phyloP scores from a whole-genome alignment of 2,329 filamentous ascomycete species.

The Venturia carpophila region DNA sequence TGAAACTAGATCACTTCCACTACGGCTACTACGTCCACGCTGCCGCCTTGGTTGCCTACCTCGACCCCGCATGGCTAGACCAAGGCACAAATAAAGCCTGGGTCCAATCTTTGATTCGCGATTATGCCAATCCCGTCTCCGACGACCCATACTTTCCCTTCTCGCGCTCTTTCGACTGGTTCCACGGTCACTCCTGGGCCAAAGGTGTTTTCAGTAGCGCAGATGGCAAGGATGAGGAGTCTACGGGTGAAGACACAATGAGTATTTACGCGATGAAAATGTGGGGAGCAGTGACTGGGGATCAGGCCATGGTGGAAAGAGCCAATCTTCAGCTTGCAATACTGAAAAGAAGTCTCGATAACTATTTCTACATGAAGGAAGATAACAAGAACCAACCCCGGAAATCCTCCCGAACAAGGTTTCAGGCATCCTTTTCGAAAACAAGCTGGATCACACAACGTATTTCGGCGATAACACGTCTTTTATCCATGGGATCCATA shows the following conservation, averaged over 20 bases:
- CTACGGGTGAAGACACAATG: constrained; percentile 84
- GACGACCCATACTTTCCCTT: constrained; percentile 61
- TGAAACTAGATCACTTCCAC: constrained; percentile 43
- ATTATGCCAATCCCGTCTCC: constrained; percentile 67
- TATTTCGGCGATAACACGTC: constrained; percentile 17
- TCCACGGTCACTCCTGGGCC: constrained; percentile 89
- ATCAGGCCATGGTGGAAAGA: constrained; percentile 70
- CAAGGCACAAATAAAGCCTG: constrained; percentile 62
- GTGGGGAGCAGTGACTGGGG: constrained; percentile 77
- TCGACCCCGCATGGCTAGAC: constrained; percentile 66
- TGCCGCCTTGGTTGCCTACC: constrained; percentile 70
- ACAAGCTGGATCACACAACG: constrained; percentile 71
- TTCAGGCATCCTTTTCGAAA: constrained; percentile 71
- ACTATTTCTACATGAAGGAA: constrained; percentile 73
- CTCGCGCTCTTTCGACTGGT: constrained; percentile 85
- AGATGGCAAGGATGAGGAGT: constrained; percentile 80
- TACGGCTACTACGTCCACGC: constrained; percentile 82
- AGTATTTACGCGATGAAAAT: constrained; percentile 81
- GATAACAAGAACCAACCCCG: constrained; percentile 62
- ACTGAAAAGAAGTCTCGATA: constrained; percentile 61
- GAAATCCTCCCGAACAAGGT: constrained; percentile 73
- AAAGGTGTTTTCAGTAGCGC: constrained; percentile 63
- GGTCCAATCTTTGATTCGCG: constrained; percentile 76
- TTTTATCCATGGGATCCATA: constrained; percentile 18
- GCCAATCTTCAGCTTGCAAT: constrained; percentile 52